phyloP scores from a whole-genome alignment of 768 basidiomycete species.

The Lactarius psammicola region DNA sequence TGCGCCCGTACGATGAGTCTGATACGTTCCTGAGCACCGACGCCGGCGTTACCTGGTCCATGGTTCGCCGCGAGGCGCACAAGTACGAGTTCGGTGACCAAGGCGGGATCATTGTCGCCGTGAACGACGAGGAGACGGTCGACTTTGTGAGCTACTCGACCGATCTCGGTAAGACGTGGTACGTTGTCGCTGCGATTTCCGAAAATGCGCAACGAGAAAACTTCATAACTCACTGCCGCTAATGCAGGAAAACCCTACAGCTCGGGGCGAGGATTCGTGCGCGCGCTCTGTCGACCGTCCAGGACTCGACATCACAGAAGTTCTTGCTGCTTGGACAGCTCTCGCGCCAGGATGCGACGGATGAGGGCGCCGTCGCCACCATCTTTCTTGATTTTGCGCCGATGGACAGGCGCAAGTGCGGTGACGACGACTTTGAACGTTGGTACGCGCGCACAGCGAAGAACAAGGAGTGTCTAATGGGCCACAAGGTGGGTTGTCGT shows the following conservation, averaged over 20 bases:
- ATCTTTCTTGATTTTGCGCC: no score
- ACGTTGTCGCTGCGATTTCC: conserved; percentile 33
- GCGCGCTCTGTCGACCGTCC: conserved; percentile 78
- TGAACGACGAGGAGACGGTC: conserved; percentile 81
- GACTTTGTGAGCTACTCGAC: conserved; percentile 73
- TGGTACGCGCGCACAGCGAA: conserved; percentile 79
- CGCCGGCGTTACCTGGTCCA: conserved; percentile 83
- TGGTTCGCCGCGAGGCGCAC: conserved; percentile 71
- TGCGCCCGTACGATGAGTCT: conserved; percentile 76
- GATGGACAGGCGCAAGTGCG: no score
- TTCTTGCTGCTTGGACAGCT: conserved; percentile 86
- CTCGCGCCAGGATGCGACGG: conserved; percentile 54
- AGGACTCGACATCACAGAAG: conserved; percentile 95
- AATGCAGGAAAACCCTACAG: conserved; percentile 62
- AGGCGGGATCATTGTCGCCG: conserved; percentile 74
- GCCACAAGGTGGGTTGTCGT: conserved; percentile 65
- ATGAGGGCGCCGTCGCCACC: conserved; percentile 56
- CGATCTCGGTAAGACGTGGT: conserved; percentile 85
- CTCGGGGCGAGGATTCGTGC: conserved; percentile 71
- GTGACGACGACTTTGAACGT: conserved; percentile 67
- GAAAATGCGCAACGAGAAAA: no score
- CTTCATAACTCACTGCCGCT: not conserved
- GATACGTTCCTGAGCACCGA: conserved; percentile 94
- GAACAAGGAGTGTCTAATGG: conserved; percentile 84
- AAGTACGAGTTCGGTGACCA: conserved; percentile 97